Percentiles rank a stretch among this genome's conserved stretches.
Evolutionary conservation across 768 basidiomycete genomes (phyloP).

Genomic region (Boletales sp.): DNA sequence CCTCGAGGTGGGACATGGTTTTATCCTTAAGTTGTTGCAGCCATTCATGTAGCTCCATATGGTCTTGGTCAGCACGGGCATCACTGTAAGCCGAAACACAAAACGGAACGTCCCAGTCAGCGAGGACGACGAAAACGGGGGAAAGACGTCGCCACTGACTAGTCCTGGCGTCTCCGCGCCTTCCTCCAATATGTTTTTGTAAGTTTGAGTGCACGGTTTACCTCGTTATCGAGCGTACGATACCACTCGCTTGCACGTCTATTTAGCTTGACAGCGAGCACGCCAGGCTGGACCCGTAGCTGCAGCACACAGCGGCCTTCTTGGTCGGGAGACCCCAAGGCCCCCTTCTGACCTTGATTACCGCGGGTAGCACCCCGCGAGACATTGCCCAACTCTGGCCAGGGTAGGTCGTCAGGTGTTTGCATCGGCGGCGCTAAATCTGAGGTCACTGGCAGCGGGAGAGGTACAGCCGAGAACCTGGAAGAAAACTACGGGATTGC

Average conservation of each 20-base stretch:
- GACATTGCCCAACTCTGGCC: constrained; percentile 84
- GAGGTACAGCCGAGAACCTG: constrained; percentile 12
- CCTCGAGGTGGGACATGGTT: constrained; percentile 82
- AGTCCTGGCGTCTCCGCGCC: constrained; percentile 77
- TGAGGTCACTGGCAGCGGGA: constrained; percentile 9
- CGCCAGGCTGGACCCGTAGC: constrained; percentile 78
- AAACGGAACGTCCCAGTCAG: constrained; percentile 5
- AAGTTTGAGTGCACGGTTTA: constrained; percentile 75
- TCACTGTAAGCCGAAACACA: constrained; percentile 34
- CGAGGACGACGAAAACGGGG: not conserved
- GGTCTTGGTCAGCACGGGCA: constrained; percentile 80
- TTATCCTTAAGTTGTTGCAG: constrained; percentile 85
- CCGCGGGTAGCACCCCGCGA: constrained; percentile 80
- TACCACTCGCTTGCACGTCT: constrained; percentile 82
- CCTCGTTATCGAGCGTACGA: constrained; percentile 70
- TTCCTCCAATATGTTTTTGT: constrained; percentile 89
- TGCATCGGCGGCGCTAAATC: constrained; percentile 31
- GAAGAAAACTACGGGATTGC: constrained; percentile 10
- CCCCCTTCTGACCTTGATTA: constrained; percentile 85
- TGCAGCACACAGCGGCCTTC: constrained; percentile 78
- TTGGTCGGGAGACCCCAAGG: constrained; percentile 63
- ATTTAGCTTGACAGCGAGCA: constrained; percentile 71
- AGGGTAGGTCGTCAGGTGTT: constrained; percentile 69
- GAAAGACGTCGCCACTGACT: constrained; percentile 19
- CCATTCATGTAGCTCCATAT: constrained; percentile 89